phyloP scores from a whole-genome alignment of 2,329 filamentous ascomycete species.

The Tolypocladium pustulatum region DNA sequence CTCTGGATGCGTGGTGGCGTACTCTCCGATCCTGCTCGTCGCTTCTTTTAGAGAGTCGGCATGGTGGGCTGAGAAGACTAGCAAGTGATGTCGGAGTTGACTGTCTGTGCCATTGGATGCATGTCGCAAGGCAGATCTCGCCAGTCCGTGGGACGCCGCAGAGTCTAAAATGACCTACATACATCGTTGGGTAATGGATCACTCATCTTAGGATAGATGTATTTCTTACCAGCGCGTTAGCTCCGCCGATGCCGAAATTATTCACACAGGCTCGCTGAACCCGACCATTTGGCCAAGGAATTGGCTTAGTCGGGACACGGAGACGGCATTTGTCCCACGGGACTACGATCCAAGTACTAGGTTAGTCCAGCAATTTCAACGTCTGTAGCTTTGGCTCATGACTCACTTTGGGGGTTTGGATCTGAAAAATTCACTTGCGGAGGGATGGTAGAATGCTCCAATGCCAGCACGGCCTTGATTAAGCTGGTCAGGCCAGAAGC shows the following conservation, averaged over 20 bases:
- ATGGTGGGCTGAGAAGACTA: background rate
- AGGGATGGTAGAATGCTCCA: slow-evolving; percentile 14
- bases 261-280: slow-evolving; percentile 32
- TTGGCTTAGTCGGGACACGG: slow-evolving; percentile 19
- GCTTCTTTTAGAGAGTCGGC: slow-evolving; percentile 10
- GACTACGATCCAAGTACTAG: background rate
- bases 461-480: slow-evolving; percentile 15
- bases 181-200: background rate
- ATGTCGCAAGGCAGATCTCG: background rate
- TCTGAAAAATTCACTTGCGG: slow-evolving; percentile 10
- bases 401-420: slow-evolving; percentile 11
- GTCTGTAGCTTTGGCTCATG: no score
- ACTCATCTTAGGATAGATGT: background rate
- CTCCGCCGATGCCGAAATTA: slow-evolving; percentile 30
- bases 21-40: slow-evolving; percentile 5
- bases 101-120: background rate
- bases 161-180: background rate
- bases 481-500: slow-evolving; percentile 14
- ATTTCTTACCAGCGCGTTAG: slow-evolving; percentile 28
- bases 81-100: background rate
- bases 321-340: background rate
- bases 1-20: background rate
- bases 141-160: background rate
- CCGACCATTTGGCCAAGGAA: slow-evolving; percentile 22
- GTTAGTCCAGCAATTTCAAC: slow-evolving; percentile 7